Conservation (phyloP, 202 grass and related monocot species). For the Zizania palustris region DNA sequence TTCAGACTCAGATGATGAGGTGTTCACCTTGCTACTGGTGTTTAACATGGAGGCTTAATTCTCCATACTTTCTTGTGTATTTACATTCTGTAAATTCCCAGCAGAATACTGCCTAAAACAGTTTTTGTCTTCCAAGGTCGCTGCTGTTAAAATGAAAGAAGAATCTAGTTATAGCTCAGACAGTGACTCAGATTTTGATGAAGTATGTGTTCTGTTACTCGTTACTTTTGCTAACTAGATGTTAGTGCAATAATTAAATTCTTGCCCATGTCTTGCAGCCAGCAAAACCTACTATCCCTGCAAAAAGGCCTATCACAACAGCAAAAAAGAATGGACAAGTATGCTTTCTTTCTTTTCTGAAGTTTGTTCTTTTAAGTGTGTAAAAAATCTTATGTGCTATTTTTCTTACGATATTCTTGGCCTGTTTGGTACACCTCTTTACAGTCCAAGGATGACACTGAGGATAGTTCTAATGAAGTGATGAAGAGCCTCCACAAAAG, state of each 20-base stretch:
- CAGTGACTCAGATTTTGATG: constrained; percentile 54
- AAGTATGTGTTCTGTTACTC: constrained; percentile 29
- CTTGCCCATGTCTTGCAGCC: constrained; percentile 45
- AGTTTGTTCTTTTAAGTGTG: constrained; percentile 12
- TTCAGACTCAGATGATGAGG: too few relatives aligned
- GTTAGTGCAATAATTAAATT: constrained; percentile 23
- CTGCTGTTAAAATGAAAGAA: constrained; percentile 51
- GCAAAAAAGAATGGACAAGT: constrained; percentile 53
- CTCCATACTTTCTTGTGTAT: too few relatives aligned
- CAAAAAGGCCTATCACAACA: constrained; percentile 52
- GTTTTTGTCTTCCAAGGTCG: constrained; percentile 30
- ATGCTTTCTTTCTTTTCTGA: constrained; percentile 35
- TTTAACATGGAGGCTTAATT: too few relatives aligned
- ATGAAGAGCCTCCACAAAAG: constrained; percentile 72
- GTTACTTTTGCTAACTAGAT: background rate
- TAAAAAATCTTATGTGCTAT: background rate
- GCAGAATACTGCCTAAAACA: constrained; percentile 46
- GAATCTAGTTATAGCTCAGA: constrained; percentile 62
- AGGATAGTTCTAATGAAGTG: constrained; percentile 68
- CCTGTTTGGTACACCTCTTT: constrained; percentile 1
- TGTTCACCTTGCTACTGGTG: too few relatives aligned
- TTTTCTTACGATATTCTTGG: constrained; percentile 14
- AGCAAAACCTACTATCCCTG: constrained; percentile 50
- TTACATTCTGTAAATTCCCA: background rate
- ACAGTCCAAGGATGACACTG: constrained; percentile 58